Percentiles rank a stretch among this genome's conserved stretches.
Evolutionary conservation across 148 eudicot genomes (phyloP).

Genomic region (Oxyria digyna): DNA sequence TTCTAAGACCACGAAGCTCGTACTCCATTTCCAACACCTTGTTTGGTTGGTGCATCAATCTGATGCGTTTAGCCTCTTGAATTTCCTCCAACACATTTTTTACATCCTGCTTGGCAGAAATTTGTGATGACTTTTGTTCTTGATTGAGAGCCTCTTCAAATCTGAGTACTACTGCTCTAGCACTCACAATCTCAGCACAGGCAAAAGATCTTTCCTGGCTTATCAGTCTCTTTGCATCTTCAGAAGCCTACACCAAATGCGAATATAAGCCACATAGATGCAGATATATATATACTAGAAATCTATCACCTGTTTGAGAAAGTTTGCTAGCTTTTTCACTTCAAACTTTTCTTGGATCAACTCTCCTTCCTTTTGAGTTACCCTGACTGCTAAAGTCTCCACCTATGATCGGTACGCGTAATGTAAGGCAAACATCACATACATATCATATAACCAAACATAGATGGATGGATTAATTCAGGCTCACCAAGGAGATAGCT

Average conservation of each 20-base stretch:
- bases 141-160: conserved; percentile 96
- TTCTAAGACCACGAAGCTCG: conserved; percentile 80
- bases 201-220: conserved; percentile 98
- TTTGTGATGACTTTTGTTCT: conserved; percentile 62
- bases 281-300: no score
- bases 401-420: no score
- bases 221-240: conserved; percentile 94
- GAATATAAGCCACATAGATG: no score
- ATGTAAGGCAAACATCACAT: no score
- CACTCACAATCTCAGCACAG: conserved; percentile 98
- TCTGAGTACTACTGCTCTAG: conserved; percentile 88
- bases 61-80: conserved; percentile 89
- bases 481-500: conserved; percentile 82
- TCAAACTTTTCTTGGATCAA: conserved; percentile 93
- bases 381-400: conserved; percentile 88
- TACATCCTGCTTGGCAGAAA: conserved; percentile 80
- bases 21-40: conserved; percentile 97
- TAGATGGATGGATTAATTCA: no score
- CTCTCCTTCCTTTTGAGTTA: conserved; percentile 94
- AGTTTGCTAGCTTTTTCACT: conserved; percentile 79
- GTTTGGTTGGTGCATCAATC: conserved; percentile 79
- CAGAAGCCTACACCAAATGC: conserved; percentile 57
- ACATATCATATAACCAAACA: no score
- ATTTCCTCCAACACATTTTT: conserved; percentile 79
- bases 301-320: conserved; percentile 85